Evolutionary conservation across 23 red algal genomes (phyloP), one percentile per base, ranked within the genome.

Genomic region (Gracilariopsis chorda): DNA sequence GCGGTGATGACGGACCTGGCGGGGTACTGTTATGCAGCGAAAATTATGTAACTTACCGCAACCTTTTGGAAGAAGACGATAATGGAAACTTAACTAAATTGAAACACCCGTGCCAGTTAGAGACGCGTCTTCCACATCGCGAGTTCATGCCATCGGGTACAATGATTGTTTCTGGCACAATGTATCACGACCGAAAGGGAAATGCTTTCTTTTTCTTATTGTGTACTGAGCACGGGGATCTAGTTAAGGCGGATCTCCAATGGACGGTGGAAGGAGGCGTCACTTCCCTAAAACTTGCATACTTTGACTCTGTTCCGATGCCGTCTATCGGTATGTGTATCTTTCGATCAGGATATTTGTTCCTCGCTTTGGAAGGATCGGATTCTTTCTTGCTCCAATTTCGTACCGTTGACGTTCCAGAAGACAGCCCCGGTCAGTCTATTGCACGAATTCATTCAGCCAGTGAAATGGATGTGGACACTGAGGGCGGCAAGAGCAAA

Each of bases 201-300:
- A 89, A 89, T 37, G 69, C 67, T 51, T 93, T 98, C 75, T 94
- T 98, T 75, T 86, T 94, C 57, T 69, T 98, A 37, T 59, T 98
- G 20, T 90, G 82, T 57, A 94, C 90, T 16, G 95, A 98, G 72
- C 36, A 69, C 24, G 95, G 95, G 0, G 95, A 98, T 65, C 72
- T 98, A 23, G 51, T 98, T 32, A 93, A 94, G 41, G 86, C 86
- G 16, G 90, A 93, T 10, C 55, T 98, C 24, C 60, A 68, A 20
- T 89, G 80, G 68, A 64, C 42, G 17, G 35, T 58, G 13, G 77
- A 42, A 4, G 48, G 45, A 30, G 58, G 72, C 37, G 92, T 56
- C 7, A 87, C 75, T 40, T 64, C 23, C 35, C 56, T 96, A 24
- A 62, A 58, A 35, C 28, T 96, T 24, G 59, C 51, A 30, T 96